Percentiles rank a stretch among this genome's conserved stretches.
Evolutionary conservation across 2,329 filamentous ascomycete species (phyloP).

Genomic region (Knufia petricola): DNA sequence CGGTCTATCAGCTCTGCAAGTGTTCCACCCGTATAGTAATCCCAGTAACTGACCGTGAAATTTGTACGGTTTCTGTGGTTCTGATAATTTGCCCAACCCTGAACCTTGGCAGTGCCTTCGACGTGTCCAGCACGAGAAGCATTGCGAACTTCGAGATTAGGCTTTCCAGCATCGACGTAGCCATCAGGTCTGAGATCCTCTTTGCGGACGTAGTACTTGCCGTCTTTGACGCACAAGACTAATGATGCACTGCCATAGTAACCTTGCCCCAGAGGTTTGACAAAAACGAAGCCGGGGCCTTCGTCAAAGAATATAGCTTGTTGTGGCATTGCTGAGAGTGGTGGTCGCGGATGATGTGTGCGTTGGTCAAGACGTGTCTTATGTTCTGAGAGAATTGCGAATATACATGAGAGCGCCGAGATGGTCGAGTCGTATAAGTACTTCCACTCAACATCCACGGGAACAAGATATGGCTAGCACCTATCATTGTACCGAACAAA

Average conservation of each 20-base stretch:
- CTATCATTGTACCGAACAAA: too few species aligned
- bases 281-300: constrained; percentile 8
- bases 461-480: too few species aligned
- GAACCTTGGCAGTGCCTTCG: constrained; percentile 4
- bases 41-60: constrained; percentile 10
- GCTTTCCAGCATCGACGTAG: not conserved
- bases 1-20: not conserved
- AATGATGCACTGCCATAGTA: constrained; percentile 1
- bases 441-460: too few species aligned
- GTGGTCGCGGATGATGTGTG: too few species aligned
- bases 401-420: too few species aligned
- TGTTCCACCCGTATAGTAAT: constrained; percentile 13
- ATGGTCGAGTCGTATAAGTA: too few species aligned
- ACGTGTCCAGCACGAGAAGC: constrained; percentile 6
- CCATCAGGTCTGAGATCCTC: constrained; percentile 3
- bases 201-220: constrained; percentile 15
- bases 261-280: constrained; percentile 2
- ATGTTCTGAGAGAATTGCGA: too few species aligned
- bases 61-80: not conserved
- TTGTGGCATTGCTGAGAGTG: not conserved
- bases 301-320: constrained; percentile 12
- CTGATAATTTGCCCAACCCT: not conserved
- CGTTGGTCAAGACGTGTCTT: too few species aligned
- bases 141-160: constrained; percentile 8
- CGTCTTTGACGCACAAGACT: constrained; percentile 12